Evolutionary conservation across 768 basidiomycete species (phyloP).

Genomic region (Sporobolomyces pararoseus): DNA sequence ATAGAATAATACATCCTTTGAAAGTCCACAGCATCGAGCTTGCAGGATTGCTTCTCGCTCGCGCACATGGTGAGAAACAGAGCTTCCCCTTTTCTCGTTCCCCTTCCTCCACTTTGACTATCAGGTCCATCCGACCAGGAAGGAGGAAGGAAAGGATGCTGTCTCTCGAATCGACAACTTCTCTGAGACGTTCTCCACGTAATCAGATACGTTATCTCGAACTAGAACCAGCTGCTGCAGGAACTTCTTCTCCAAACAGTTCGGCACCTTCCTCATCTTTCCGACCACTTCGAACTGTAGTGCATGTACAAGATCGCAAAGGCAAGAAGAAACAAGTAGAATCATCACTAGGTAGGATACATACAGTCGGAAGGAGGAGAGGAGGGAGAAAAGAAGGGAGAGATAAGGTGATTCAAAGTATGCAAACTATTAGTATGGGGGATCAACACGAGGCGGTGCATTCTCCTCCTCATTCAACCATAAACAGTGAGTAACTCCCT

Average conservation of each 20-base stretch:
- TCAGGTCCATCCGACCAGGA: not conserved
- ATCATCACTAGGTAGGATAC: not conserved
- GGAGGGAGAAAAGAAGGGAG: not conserved
- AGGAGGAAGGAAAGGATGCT: not conserved
- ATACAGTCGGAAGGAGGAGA: not conserved
- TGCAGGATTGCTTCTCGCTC: too few relatives aligned
- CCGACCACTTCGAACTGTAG: not conserved
- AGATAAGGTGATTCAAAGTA: not conserved
- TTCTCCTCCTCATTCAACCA: not conserved
- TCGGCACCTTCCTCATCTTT: not conserved
- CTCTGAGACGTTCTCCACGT: constrained; percentile 6
- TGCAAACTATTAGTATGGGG: not conserved
- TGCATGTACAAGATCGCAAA: not conserved
- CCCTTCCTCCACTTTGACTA: too few relatives aligned
- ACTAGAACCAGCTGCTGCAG: too few relatives aligned
- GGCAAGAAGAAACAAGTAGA: not conserved
- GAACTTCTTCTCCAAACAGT: too few relatives aligned
- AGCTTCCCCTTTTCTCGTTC: too few relatives aligned
- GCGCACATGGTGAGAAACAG: too few relatives aligned
- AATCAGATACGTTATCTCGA: not conserved
- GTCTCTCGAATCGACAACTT: too few relatives aligned
- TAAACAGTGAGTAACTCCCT: not conserved
- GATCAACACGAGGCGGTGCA: not conserved
- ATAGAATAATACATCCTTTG: too few relatives aligned
- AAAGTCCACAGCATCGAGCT: too few relatives aligned